A percentile compares a stretch with the other conserved stretches of the same genome.
Conservation (phyloP, 257 asterid species). For the Nicotiana otophora region DNA sequence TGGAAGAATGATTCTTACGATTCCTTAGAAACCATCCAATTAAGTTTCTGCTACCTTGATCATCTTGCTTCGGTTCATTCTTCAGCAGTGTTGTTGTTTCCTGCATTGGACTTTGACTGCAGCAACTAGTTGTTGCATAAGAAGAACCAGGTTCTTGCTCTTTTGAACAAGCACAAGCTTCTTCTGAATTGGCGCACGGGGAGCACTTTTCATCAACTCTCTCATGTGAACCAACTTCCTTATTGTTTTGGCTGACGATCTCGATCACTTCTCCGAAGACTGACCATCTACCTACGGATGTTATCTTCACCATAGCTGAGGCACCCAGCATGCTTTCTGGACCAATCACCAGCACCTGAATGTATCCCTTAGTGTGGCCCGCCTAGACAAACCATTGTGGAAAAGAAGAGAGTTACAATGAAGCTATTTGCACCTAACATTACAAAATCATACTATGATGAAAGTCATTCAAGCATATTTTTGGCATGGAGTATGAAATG, state of each 20-base stretch:
- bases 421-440: neutral
- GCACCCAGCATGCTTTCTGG: slow-evolving; percentile 76
- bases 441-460: neutral
- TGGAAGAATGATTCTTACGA: slow-evolving; percentile 37
- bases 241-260: slow-evolving; percentile 31
- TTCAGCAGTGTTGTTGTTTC: slow-evolving; percentile 23
- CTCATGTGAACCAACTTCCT: slow-evolving; percentile 19
- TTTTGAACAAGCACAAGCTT: slow-evolving; percentile 48
- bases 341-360: slow-evolving; percentile 86
- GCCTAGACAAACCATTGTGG: slow-evolving; percentile 43
- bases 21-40: slow-evolving; percentile 54
- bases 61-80: slow-evolving; percentile 19
- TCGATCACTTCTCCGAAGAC: slow-evolving; percentile 87
- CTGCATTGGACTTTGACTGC: slow-evolving; percentile 28
- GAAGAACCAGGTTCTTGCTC: slow-evolving; percentile 47
- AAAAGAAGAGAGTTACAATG: neutral
- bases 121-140: slow-evolving; percentile 36
- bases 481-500: neutral
- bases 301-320: slow-evolving; percentile 74
- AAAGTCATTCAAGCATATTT: neutral
- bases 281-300: slow-evolving; percentile 90
- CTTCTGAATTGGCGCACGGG: slow-evolving; percentile 33
- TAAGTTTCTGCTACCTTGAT: slow-evolving; percentile 31
- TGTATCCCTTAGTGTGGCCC: slow-evolving; percentile 96
- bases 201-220: slow-evolving; percentile 21